Evolutionary conservation across 495 filamentous ascomycete species (phyloP).

Genomic region (Penicillium cataractarum): DNA sequence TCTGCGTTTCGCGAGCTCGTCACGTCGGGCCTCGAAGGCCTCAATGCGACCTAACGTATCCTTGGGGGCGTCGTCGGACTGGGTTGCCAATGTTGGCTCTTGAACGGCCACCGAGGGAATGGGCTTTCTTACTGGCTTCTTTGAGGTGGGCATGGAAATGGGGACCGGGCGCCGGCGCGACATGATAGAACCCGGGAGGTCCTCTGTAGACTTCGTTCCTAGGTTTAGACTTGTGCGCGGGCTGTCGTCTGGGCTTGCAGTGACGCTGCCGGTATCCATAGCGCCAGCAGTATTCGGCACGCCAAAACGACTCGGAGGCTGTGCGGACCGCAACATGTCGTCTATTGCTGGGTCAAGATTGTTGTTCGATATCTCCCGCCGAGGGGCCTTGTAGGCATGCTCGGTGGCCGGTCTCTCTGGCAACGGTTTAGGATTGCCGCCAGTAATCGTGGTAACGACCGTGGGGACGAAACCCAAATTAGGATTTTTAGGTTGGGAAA

Average conservation of each 20-base stretch:
- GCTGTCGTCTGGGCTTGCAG: constrained; percentile 40
- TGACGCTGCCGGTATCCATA: constrained; percentile 50
- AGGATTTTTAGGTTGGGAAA: constrained; percentile 9
- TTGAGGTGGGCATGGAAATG: constrained; percentile 43
- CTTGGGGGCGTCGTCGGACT: constrained; percentile 60
- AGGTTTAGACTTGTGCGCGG: constrained; percentile 46
- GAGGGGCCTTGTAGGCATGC: constrained; percentile 5
- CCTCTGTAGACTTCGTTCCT: constrained; percentile 39
- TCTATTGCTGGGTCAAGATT: constrained; percentile 27
- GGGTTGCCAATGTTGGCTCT: constrained; percentile 47
- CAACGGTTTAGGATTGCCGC: constrained; percentile 25
- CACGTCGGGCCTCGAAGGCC: constrained; percentile 66
- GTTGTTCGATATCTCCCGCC: constrained; percentile 8
- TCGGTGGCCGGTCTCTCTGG: constrained; percentile 21
- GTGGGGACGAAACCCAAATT: constrained; percentile 31
- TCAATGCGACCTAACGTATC: constrained; percentile 58
- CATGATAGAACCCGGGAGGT: constrained; percentile 43
- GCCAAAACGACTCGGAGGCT: constrained; percentile 73
- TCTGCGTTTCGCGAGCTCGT: constrained; percentile 65
- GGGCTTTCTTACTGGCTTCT: constrained; percentile 54
- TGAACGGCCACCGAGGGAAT: constrained; percentile 53
- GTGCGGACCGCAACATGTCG: constrained; percentile 36
- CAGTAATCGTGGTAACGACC: constrained; percentile 46
- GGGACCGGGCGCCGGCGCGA: constrained; percentile 54
- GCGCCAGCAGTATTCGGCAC: constrained; percentile 64